phyloP scores from a whole-genome alignment of 768 basidiomycete species.

The Mrakia gelida region DNA sequence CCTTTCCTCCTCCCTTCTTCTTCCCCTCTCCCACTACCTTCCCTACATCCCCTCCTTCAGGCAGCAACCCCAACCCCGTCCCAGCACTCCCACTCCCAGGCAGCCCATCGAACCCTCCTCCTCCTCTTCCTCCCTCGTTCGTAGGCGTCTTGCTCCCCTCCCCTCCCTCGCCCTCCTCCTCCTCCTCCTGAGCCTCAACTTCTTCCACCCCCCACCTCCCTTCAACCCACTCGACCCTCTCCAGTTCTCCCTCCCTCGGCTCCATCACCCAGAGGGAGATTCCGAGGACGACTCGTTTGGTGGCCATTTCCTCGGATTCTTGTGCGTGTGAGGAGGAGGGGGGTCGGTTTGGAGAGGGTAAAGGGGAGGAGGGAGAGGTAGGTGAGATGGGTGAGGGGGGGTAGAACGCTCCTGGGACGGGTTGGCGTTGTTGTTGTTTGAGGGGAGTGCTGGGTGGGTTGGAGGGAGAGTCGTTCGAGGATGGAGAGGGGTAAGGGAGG shows the following conservation, averaged over 20 bases:
- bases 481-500: constrained; percentile 5
- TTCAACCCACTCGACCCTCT: constrained; percentile 3
- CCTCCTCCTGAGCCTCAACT: too few species aligned
- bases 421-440: background rate
- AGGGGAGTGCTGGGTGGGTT: too few species aligned
- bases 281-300: constrained; percentile 10
- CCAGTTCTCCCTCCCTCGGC: background rate
- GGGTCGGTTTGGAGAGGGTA: background rate
- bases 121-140: background rate
- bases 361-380: background rate
- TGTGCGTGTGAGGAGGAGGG: background rate
- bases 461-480: background rate
- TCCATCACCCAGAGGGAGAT: background rate
- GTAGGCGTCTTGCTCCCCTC: background rate
- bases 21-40: background rate
- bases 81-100: too few species aligned
- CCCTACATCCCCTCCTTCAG: background rate
- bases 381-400: background rate
- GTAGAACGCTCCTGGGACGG: constrained; percentile 7
- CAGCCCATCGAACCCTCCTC: background rate
- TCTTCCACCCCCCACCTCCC: constrained; percentile 8
- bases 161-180: background rate
- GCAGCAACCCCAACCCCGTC: background rate
- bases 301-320: background rate
- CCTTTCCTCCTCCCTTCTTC: background rate